Evolutionary conservation across 2,329 filamentous ascomycete species (phyloP), one percentile per base, ranked within the genome.

Genomic region (Trichoderma atrobrunneum): DNA sequence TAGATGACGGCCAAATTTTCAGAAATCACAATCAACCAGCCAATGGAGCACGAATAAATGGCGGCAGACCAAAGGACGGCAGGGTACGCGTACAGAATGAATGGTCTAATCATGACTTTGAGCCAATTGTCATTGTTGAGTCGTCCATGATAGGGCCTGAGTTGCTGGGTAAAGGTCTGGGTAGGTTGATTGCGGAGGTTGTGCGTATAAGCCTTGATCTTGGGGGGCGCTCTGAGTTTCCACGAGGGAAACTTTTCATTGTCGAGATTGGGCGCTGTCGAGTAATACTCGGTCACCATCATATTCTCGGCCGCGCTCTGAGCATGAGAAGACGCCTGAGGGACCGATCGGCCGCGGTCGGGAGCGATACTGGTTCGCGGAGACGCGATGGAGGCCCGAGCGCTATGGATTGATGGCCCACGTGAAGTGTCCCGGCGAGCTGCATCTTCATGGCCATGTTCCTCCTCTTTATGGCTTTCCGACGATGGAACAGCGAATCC

Each of bases 11-110:
- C 88, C 3, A 98, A 90, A 0, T 92, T 92, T 81, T 98, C 95
- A 0, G 94, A 97, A 2, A 98, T 88, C 57, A 98, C 94, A 75
- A 98, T 98, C 32, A 98, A 87, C 96, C 95, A 98, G 48, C 95
- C 95, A 7, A 98, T 89, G 0, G 94, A 96, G 76, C 96, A 91
- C 0, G 94, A 86, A 79, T 98, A 98, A 5, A 97, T 89, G 0
- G 92, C 85, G 0, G 94, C 85, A 7, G 93, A 95, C 95, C 95
- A 98, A 10, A 98, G 87, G 1, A 98, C 92, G 0, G 93, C 89
- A 0, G 96, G 96, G 78, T 98, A 98, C 1, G 91, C 89, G 76
- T 91, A 97, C 1, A 98, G 87, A 61, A 98, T 89, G 73, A 98
- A 93, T 0, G 95, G 96, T 1, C 95, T 88, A 6, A 92, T 57